Conservation (phyloP, 306 rosid genomes). For the Oxytropis ochrocephala region DNA sequence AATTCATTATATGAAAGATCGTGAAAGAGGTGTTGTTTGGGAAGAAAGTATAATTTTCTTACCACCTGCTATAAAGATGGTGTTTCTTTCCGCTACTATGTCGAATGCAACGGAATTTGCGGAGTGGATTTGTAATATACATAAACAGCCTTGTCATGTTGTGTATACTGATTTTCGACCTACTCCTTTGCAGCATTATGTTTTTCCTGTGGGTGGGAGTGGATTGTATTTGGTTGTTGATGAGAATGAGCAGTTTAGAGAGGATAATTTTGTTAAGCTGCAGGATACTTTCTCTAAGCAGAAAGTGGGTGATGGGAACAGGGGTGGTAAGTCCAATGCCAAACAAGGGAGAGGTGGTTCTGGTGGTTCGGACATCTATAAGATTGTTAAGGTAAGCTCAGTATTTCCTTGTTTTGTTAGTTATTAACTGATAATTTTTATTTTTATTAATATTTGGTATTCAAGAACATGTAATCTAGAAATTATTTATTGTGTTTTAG, state of each 20-base stretch:
- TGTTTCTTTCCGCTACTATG: slow-evolving; percentile 91
- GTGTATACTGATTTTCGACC: slow-evolving; percentile 96
- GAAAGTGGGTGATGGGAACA: slow-evolving; percentile 43
- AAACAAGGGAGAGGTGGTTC: slow-evolving; percentile 61
- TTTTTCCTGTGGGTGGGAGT: slow-evolving; percentile 67
- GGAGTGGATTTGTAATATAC: slow-evolving; percentile 88
- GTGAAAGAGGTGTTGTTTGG: slow-evolving; percentile 98
- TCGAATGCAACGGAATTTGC: slow-evolving; percentile 96
- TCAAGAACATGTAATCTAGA: too few relatives aligned
- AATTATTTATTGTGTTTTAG: not conserved
- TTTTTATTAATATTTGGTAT: not conserved
- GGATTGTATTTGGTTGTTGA: slow-evolving; percentile 89
- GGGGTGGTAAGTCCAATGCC: slow-evolving; percentile 49
- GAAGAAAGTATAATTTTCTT: slow-evolving; percentile 94
- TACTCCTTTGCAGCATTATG: slow-evolving; percentile 89
- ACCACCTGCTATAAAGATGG: slow-evolving; percentile 93
- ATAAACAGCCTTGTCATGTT: slow-evolving; percentile 92
- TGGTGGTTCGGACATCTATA: slow-evolving; percentile 88
- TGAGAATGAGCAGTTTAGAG: slow-evolving; percentile 79
- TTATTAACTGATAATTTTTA: not conserved
- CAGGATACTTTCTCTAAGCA: slow-evolving; percentile 66
- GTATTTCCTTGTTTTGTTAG: not conserved
- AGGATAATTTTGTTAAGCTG: slow-evolving; percentile 70
- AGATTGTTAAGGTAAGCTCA: slow-evolving; percentile 76
- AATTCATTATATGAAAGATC: slow-evolving; percentile 93